phyloP scores from a whole-genome alignment of 2,329 filamentous ascomycete genomes.

The Aspergillus sp. region DNA sequence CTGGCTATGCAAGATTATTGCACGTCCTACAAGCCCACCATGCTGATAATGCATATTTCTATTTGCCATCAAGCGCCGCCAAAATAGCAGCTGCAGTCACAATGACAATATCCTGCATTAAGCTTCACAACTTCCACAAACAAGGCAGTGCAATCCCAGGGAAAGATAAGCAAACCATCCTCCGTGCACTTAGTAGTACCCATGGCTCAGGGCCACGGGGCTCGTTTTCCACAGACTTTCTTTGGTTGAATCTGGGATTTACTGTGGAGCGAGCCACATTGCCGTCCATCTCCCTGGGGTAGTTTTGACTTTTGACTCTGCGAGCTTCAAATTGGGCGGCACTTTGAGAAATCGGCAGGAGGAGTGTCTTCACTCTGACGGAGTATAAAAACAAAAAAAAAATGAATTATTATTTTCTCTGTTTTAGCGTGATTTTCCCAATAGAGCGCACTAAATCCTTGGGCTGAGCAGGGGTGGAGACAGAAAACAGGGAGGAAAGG shows the following conservation, averaged over 20 bases:
- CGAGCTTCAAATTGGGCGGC: too few species aligned
- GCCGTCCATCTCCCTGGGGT: background rate
- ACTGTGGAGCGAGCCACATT: background rate
- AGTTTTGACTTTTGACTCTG: background rate
- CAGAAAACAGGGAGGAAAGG: slow-evolving; percentile 6
- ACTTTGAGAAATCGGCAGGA: too few species aligned
- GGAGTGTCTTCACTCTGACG: too few species aligned
- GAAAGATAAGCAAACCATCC: background rate
- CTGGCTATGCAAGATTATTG: background rate
- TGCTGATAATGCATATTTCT: background rate
- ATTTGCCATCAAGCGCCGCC: background rate
- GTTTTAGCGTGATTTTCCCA: background rate
- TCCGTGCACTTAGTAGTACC: background rate
- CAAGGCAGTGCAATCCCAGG: background rate
- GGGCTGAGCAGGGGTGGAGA: slow-evolving; percentile 1
- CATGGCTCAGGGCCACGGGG: background rate
- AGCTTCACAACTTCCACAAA: background rate
- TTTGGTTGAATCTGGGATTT: background rate
- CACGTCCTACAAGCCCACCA: background rate
- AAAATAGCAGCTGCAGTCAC: background rate
- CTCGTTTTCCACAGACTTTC: background rate
- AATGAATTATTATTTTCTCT: background rate
- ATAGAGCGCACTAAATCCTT: background rate
- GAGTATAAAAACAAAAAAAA: too few species aligned
- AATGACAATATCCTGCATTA: slow-evolving; percentile 4